Evolutionary conservation across 2,329 filamentous ascomycete species (phyloP), one percentile per base, ranked within the genome.

Genomic region (Huntiella omanensis): DNA sequence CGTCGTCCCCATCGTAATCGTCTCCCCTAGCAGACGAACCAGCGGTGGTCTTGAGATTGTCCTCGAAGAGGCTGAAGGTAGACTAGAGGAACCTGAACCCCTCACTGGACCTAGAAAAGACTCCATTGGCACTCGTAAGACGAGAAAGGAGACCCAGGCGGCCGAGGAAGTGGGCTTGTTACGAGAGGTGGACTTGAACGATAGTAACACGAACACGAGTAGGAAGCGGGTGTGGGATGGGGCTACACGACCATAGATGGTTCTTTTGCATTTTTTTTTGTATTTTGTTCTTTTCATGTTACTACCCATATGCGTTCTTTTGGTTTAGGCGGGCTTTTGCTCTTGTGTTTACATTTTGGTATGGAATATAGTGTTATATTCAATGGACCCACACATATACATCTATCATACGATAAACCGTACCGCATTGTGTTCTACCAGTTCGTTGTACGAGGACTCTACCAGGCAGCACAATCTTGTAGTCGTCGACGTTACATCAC

Each of bases 11-110:
- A 13, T 34, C 7, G 19, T 45, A 5, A 33, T 49, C 6, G 11
- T 49, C 17, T 34, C 42, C 7, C 17, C 41, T 15, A 17, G 13
- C 22, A 36, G 41, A 6, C 33, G 41, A 13, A 17, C 28, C 3
- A 44, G 34, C 13, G 35, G 35, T 8, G 41, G 38, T 3, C 43
- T 51, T 6, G 50, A 43, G 6, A 45, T 47, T 10, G 50, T 51
- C 12, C 33, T 35, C 10, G 50, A 51, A 32, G 47, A 49, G 22
- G 38, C 12, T 16, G 50, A 51, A n/a, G 16, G n/a, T 6, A 33
- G n/a, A 2, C 40, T 34, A 12, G 15, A 16, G 7, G 35, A 22
- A n/a, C 34, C 40, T 34, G 32, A 48, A 8, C 41, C 41, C 11
- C 13, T 37, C 8, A 36, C 39, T 12, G 11, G 19, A 15, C 13